Conservation (phyloP, 2,329 filamentous ascomycete genomes). For the Gnomoniopsis smithogilvyi region DNA sequence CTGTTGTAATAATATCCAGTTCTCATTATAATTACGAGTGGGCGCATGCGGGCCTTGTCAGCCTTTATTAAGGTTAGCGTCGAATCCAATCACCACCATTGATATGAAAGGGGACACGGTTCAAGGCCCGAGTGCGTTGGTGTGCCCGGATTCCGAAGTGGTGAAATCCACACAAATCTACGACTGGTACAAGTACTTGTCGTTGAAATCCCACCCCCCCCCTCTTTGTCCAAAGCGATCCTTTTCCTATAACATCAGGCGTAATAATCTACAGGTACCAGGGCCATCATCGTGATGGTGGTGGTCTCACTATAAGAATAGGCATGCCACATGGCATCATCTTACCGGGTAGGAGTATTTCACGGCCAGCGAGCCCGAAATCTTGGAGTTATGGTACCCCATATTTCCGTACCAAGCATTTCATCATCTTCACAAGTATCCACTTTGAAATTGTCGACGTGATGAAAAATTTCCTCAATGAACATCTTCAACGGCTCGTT, state of each 20-base stretch:
- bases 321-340: too few relatives aligned
- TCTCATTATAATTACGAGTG: conserved; percentile 16
- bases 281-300: too few relatives aligned
- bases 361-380: too few relatives aligned
- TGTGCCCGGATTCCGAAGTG: neutral
- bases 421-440: neutral
- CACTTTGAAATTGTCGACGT: neutral
- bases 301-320: too few relatives aligned
- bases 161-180: neutral
- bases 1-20: conserved; percentile 8
- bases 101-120: neutral
- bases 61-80: conserved; percentile 12
- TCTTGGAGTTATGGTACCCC: too few relatives aligned
- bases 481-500: neutral
- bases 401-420: neutral
- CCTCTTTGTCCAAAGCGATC: too few relatives aligned
- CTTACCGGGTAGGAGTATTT: too few relatives aligned
- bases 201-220: too few relatives aligned
- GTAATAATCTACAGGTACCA: too few relatives aligned
- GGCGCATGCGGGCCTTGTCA: conserved; percentile 13
- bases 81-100: conserved; percentile 10
- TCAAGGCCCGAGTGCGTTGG: neutral
- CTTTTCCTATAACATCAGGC: too few relatives aligned
- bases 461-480: neutral
- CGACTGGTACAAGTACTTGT: too few relatives aligned